A percentile compares a stretch with the other conserved stretches of the same genome.
These are phyloP conservation scores for Fraxinus sp. DNA, from an alignment of 305 asterid genomes.

Conservation along the genomic window DNA sequence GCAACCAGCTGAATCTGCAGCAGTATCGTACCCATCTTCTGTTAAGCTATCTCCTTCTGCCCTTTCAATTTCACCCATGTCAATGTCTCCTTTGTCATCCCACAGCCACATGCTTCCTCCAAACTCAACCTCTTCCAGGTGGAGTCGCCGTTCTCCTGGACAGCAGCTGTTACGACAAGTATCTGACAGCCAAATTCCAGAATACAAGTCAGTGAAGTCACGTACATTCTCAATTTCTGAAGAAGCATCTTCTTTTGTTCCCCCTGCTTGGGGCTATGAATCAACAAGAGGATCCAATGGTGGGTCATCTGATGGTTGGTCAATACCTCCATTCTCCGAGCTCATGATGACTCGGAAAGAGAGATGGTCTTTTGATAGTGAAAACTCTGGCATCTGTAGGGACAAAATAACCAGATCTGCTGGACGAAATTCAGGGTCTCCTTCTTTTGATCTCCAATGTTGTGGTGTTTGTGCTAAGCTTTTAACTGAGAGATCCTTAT, in stretches of 20 bases:
- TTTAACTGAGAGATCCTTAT: slow-evolving; percentile 63
- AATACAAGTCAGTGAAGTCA: slow-evolving; percentile 40
- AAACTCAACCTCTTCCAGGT: slow-evolving; percentile 71
- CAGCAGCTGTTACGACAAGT: slow-evolving; percentile 61
- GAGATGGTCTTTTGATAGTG: slow-evolving; percentile 98
- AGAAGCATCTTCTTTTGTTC: slow-evolving; percentile 53
- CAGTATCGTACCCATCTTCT: slow-evolving; percentile 63
- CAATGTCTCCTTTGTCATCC: slow-evolving; percentile 75
- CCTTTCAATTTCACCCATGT: slow-evolving; percentile 67
- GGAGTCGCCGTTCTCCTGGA: slow-evolving; percentile 71
- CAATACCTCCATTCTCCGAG: slow-evolving; percentile 69
- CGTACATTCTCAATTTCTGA: slow-evolving; percentile 74
- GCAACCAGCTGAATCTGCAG: slow-evolving; percentile 54
- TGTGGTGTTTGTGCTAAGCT: slow-evolving; percentile 84
- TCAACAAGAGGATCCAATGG: slow-evolving; percentile 70
- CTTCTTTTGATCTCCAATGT: slow-evolving; percentile 60
- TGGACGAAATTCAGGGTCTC: slow-evolving; percentile 51
- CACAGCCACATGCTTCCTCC: slow-evolving; percentile 64
- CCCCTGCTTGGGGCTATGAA: slow-evolving; percentile 68
- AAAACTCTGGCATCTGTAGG: slow-evolving; percentile 51
- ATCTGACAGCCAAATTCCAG: slow-evolving; percentile 65
- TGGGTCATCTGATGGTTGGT: slow-evolving; percentile 85
- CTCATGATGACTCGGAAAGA: slow-evolving; percentile 59
- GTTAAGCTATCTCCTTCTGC: slow-evolving; percentile 69
- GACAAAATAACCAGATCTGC: slow-evolving; percentile 60